These are phyloP conservation scores for Tolypocladium tropicale DNA, from an alignment of 2,329 filamentous ascomycete genomes.

Conservation along the genomic window DNA sequence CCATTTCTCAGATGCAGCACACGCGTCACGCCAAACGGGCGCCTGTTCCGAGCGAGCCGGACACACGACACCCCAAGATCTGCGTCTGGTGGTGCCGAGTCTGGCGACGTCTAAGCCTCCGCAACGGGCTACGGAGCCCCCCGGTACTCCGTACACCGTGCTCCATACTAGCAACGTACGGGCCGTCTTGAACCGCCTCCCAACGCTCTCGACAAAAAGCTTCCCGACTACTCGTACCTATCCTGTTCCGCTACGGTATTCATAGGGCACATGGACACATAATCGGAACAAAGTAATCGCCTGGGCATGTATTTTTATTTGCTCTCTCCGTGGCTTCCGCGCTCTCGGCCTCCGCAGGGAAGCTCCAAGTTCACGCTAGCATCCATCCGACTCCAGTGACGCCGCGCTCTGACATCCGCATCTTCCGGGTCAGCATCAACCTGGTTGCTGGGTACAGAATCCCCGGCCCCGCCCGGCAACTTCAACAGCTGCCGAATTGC, in stretches of 20 bases:
- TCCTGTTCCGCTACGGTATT: too few species aligned
- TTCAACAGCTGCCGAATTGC: not conserved
- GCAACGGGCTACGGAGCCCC: too few species aligned
- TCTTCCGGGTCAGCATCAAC: not conserved
- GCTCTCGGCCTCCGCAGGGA: not conserved
- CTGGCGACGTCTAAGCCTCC: not conserved
- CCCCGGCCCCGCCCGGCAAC: not conserved
- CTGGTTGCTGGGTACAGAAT: not conserved
- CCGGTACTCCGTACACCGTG: too few species aligned
- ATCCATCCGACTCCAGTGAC: not conserved
- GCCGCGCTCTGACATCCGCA: not conserved
- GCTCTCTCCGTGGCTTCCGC: too few species aligned
- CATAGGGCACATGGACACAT: not conserved
- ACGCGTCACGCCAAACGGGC: too few species aligned
- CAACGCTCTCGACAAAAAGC: too few species aligned
- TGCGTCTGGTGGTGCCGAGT: not conserved
- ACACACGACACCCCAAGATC: not conserved
- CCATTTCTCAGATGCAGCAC: too few species aligned
- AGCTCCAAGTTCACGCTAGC: not conserved
- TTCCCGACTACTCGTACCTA: too few species aligned
- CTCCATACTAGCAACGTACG: too few species aligned
- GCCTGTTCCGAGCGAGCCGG: not conserved
- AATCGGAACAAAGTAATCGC: too few species aligned
- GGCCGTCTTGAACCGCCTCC: too few species aligned
- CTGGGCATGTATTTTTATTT: too few species aligned